These are phyloP conservation scores for Arthrinium puccinioides DNA, from an alignment of 2,329 filamentous ascomycete genomes.

Conservation along the genomic window DNA sequence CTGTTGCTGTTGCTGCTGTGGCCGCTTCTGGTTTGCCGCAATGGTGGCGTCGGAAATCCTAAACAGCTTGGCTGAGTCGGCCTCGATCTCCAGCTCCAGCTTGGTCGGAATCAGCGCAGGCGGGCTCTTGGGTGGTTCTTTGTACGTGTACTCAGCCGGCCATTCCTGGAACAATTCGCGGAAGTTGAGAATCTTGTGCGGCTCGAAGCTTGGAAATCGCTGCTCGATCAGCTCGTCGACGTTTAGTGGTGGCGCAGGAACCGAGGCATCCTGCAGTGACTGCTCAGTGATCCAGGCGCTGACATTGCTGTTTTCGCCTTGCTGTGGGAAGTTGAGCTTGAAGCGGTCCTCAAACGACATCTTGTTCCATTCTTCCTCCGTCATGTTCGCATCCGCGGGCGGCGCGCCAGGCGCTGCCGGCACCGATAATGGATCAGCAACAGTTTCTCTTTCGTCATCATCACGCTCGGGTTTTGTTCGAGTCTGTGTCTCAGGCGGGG, in stretches of 20 bases:
- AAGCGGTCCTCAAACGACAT: conserved; percentile 29
- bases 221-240: conserved; percentile 70
- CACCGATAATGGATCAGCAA: background rate
- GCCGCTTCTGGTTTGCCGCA: conserved; percentile 42
- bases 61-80: conserved; percentile 82
- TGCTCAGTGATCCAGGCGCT: conserved; percentile 23
- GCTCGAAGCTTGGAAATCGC: conserved; percentile 74
- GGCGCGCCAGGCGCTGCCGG: conserved; percentile 4
- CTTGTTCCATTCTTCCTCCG: conserved; percentile 26
- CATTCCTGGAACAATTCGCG: conserved; percentile 78
- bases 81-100: conserved; percentile 75
- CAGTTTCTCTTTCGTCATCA: background rate
- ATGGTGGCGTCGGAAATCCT: conserved; percentile 59
- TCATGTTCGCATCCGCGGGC: conserved; percentile 12
- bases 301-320: conserved; percentile 31
- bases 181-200: conserved; percentile 68
- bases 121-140: conserved; percentile 69
- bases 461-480: conserved; percentile 1
- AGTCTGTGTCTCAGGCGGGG: conserved; percentile 22
- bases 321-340: conserved; percentile 34
- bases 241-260: conserved; percentile 65
- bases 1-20: conserved; percentile 6
- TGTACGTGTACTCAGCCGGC: conserved; percentile 69
- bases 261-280: conserved; percentile 52
- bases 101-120: conserved; percentile 68